Base-by-base conservation (phyloP, 2,329 filamentous ascomycete genomes). In the Aspergillus phoenicis region DNA sequence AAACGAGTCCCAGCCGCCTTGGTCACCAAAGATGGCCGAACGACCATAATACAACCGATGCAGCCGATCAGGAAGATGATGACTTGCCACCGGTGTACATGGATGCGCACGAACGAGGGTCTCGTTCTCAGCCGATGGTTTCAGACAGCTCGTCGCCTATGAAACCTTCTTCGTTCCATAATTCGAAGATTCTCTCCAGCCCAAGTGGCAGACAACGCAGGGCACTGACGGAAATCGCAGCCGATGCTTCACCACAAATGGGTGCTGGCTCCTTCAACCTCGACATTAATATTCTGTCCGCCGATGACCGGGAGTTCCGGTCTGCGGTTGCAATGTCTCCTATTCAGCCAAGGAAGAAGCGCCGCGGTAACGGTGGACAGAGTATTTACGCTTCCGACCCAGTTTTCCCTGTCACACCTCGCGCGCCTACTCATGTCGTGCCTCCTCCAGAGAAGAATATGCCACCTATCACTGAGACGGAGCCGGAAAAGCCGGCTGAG, bases 171-270 rank as follows among this genome's bases (percentile, higher is more conserved):
- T 10, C 26, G 15, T 33, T 66, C 8, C 56, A 55, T 5, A 66
- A 68, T 26, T 66, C 71, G 5, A 72, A 71, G 30, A 70, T 75
- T 6, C 62, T 77, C 13, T 79, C 77, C 2, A 80, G 75, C 60
- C 77, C 74, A 36, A 76, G 71, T 57, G 73, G 73, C 49, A 71
- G 73, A 30, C 73, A 73, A 55, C 74, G 76, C 45, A 71, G 73
- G 56, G 69, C 71, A 53, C 68, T 80, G 56, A 75, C 78, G 11
- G 74, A 79, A 30, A 80, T 82, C 64, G 78, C 78, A 24, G 71
- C 74, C 1, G 77, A 80, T 55, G 69, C 71, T 49, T 80, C 79
- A 3, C 79, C 79, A 5, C 71, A 75, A 52, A 68, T 73, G 52
- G 68, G 66, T n/a, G 65, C 65, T 13, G 68, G 67, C 30, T 67